phyloP scores from a whole-genome alignment of 441 rosid genomes.

The Adansonia gregorii region DNA sequence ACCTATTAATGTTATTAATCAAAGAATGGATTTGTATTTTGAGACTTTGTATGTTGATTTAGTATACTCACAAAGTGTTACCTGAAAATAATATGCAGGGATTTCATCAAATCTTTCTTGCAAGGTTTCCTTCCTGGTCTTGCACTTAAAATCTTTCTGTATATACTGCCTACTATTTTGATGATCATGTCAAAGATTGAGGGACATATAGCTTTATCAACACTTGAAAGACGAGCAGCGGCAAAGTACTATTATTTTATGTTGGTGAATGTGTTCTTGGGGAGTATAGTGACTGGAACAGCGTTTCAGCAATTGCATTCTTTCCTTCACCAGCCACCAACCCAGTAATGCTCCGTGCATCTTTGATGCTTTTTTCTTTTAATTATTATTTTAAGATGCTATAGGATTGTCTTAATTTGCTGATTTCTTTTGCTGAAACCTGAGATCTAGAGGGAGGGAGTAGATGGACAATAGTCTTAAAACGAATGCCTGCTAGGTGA shows the following conservation, averaged over 20 bases:
- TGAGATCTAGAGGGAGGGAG: background rate
- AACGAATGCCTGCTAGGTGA: background rate
- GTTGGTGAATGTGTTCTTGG: constrained; percentile 96
- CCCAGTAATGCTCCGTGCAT: constrained; percentile 57
- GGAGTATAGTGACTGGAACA: constrained; percentile 89
- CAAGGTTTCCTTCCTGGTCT: constrained; percentile 98
- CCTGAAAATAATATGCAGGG: constrained; percentile 50
- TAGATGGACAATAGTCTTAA: background rate
- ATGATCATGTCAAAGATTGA: constrained; percentile 94
- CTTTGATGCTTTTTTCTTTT: constrained; percentile 14
- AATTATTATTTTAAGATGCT: background rate
- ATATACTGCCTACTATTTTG: constrained; percentile 69
- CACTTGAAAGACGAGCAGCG: constrained; percentile 78
- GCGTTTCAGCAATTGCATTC: constrained; percentile 87
- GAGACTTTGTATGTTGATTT: constrained; percentile 16
- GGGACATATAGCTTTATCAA: constrained; percentile 79
- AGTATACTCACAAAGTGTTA: background rate
- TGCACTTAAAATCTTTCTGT: constrained; percentile 82
- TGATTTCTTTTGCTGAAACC: constrained; percentile 8
- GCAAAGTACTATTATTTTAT: constrained; percentile 92
- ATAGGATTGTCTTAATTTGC: background rate
- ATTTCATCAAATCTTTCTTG: constrained; percentile 88
- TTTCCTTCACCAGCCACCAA: constrained; percentile 86
- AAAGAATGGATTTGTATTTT: background rate
- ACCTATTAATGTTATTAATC: background rate